Evolutionary conservation across 2,329 filamentous ascomycete genomes (phyloP), one percentile per base, ranked within the genome.

Genomic region (Ophiocordyceps camponoti-floridani): DNA sequence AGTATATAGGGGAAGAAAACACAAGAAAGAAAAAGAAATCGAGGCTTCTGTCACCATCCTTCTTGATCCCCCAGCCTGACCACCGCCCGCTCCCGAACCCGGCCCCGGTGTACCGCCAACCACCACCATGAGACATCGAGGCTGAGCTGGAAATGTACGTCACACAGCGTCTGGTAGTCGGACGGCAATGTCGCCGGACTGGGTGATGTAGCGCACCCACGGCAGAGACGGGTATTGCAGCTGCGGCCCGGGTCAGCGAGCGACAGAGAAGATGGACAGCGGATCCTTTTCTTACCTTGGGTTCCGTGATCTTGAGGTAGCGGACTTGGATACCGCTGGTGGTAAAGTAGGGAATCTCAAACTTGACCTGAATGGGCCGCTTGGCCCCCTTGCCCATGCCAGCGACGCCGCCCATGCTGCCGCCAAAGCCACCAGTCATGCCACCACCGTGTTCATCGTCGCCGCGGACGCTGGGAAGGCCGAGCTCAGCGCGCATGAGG

Each of bases 271-370:
- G 9, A 46, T 28, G 40, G 18, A 16, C 14, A 14, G 14, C 9
- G 14, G 13, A 2, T 4, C 3, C 76, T 56, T 69, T 6, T 8
- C 76, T 56, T 69, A 94, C 89, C 85, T 98, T 98, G 42, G 91
- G 91, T 66, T 98, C 91, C 51, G 94, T 96, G 58, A 98, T 98
- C 75, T 98, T 98, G 62, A 98, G 66, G 63, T 98, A 98, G 57
- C 91, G 78, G 56, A 98, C 91, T 64, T 98, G 93, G 54, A 98
- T 98, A 51, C 91, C 91, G 66, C 84, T 93, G 3, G 93, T 98
- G n/a, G 91, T 98, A 62, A 98, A 98, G 66, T 98, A 98, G n/a
- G 91, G 91, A 58, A 98, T 98, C 69, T 98, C 91, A 61, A 98
- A 98, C 69, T 98, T 98, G 68, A 98, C 91, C 62, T 88, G 89